A percentile compares a stretch with the other conserved stretches of the same genome.
These are phyloP conservation scores for Calycina herbarum DNA, from an alignment of 2,329 filamentous ascomycete species.

Conservation along the genomic window DNA sequence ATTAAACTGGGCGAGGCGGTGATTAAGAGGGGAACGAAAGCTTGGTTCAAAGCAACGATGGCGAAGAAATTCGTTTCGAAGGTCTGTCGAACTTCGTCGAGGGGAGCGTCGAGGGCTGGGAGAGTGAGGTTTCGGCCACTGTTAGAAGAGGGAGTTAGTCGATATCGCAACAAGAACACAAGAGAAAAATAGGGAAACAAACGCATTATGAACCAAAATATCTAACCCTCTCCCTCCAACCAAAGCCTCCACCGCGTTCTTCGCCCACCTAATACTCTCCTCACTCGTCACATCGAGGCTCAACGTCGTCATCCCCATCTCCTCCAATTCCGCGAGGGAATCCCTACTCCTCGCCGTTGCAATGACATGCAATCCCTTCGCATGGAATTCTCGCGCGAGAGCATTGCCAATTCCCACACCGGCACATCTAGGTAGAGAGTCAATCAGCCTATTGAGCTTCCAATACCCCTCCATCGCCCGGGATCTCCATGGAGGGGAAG, in stretches of 20 bases:
- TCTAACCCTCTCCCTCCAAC: slow-evolving; percentile 77
- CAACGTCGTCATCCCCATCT: slow-evolving; percentile 40
- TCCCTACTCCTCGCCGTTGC: slow-evolving; percentile 42
- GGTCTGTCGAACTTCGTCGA: slow-evolving; percentile 34
- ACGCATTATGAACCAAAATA: slow-evolving; percentile 89
- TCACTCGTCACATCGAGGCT: slow-evolving; percentile 43
- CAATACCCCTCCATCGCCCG: not conserved
- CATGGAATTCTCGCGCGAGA: slow-evolving; percentile 43
- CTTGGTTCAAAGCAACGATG: slow-evolving; percentile 46
- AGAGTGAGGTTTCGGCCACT: slow-evolving; percentile 30
- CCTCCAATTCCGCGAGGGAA: slow-evolving; percentile 36
- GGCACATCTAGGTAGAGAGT: slow-evolving; percentile 24
- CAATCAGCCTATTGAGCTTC: slow-evolving; percentile 1
- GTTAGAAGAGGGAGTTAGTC: not conserved
- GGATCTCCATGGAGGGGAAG: not conserved
- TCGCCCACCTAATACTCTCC: slow-evolving; percentile 28
- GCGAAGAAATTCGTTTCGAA: slow-evolving; percentile 45
- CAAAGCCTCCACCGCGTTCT: slow-evolving; percentile 30
- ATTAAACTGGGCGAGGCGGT: slow-evolving; percentile 24
- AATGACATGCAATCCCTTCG: slow-evolving; percentile 41
- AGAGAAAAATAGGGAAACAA: slow-evolving; percentile 4
- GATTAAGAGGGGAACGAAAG: slow-evolving; percentile 39
- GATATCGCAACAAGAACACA: not conserved
- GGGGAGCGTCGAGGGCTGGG: slow-evolving; percentile 36
- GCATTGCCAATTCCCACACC: slow-evolving; percentile 43